Base-by-base conservation (phyloP, 495 filamentous ascomycete species). In the Cercophora samala region DNA sequence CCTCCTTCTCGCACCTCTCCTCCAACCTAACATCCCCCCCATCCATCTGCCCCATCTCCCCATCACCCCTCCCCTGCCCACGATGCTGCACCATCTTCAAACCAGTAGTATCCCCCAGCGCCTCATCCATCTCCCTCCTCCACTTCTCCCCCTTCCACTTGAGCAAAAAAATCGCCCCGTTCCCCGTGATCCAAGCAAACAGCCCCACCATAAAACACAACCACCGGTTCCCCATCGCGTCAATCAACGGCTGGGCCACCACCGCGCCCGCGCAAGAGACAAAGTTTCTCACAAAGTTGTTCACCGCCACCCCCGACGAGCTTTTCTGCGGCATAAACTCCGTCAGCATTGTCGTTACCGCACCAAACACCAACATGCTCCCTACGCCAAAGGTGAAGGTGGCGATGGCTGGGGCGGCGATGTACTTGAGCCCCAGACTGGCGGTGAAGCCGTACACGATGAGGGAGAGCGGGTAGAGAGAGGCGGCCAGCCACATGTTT, bases 321-420 rank as follows among this genome's bases (percentile, higher is more conserved):
- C 89, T 89, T 58, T 84, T 83, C 24, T 85, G 82, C 0, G 94
- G 92, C 86, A 97, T 90, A 78, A 98, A 96, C 74, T 98, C 94
- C 0, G 91, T 93, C 66, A 93, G 78, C 90, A 95, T 92, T 1
- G 91, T 93, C 6, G 90, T 93, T 0, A 85, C 82, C 64, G 88
- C 85, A 26, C 85, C 73, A 76, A 98, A 97, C 23, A 97, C 90
- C 18, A 98, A 81, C 94, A 98, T 97, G 58, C 84, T 88, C 5
- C 92, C 92, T 54, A 92, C 74, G 18, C 94, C 94, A 74, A 97
- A 97, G 75, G 91, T 91, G 77, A 96, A 93, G 65, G 92, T 95
- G 4, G 91, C 90, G 32, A 95, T 86, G 79, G 90, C 72, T 15
- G 79, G 76, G 55, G 81, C 79, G 8, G 37, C 37, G 42, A 78